A percentile compares a stretch with the other conserved stretches of the same genome.
Evolutionary conservation across 2,329 filamentous ascomycete genomes (phyloP).

Genomic region (Fusarium clavum): DNA sequence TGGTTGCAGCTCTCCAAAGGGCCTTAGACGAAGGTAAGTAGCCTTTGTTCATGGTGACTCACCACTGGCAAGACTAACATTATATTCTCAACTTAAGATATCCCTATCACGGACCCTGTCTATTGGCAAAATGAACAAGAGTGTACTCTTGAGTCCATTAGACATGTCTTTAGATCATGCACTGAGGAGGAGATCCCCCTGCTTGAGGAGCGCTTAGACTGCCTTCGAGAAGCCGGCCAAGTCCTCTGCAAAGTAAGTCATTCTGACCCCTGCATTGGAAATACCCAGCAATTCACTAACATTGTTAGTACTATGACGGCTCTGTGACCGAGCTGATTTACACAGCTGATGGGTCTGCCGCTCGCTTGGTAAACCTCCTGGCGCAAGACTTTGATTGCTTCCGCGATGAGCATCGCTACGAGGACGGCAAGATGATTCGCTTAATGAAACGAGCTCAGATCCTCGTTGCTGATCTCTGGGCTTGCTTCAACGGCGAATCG

Average conservation of each 20-base stretch:
- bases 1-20: constrained; percentile 87
- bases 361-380: constrained; percentile 85
- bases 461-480: constrained; percentile 95
- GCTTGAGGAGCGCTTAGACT: constrained; percentile 79
- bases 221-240: constrained; percentile 83
- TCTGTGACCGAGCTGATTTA: constrained; percentile 79
- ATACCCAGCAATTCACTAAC: constrained; percentile 1
- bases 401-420: constrained; percentile 81
- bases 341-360: constrained; percentile 81
- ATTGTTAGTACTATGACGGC: constrained; percentile 75
- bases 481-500: constrained; percentile 84
- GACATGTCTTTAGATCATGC: constrained; percentile 84
- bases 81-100: constrained; percentile 60
- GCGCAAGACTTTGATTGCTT: constrained; percentile 87
- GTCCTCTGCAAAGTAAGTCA: constrained; percentile 78
- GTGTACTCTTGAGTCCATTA: constrained; percentile 79
- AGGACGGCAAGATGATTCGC: constrained; percentile 77
- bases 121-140: constrained; percentile 85
- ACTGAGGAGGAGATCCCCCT: constrained; percentile 90
- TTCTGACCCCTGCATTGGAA: neutral
- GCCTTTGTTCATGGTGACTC: constrained; percentile 1
- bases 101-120: constrained; percentile 87
- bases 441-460: constrained; percentile 97
- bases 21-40: constrained; percentile 82
- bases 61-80: constrained; percentile 2